Conservation (phyloP, 192 early-diverging fungal genomes). For the Borealophlyctis nickersoniae region DNA sequence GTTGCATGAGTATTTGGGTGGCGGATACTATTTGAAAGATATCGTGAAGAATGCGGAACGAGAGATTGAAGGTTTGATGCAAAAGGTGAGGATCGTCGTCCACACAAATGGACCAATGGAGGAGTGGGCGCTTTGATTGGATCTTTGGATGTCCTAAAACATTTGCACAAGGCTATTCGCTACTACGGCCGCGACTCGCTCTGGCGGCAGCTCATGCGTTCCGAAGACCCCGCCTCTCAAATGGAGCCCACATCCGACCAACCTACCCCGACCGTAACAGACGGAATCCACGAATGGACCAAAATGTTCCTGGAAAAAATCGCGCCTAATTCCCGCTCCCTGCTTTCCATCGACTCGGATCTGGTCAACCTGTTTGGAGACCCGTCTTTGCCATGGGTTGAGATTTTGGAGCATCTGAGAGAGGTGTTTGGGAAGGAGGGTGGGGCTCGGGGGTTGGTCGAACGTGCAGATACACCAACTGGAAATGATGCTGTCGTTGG, state of each 20-base stretch:
- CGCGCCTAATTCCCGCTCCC: conserved; percentile 33
- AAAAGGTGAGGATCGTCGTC: conserved; percentile 31
- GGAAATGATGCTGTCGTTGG: conserved; percentile 5
- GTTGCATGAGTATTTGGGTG: conserved; percentile 43
- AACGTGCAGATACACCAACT: no score
- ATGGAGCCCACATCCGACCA: background rate
- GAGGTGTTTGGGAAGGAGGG: conserved; percentile 5
- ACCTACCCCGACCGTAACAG: conserved; percentile 11
- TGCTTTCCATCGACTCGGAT: conserved; percentile 35
- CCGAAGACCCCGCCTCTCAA: conserved; percentile 30
- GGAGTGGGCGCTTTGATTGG: no score
- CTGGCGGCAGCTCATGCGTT: conserved; percentile 39
- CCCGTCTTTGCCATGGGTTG: conserved; percentile 33
- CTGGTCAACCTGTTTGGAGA: conserved; percentile 36
- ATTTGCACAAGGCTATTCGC: conserved; percentile 35
- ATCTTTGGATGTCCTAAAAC: no score
- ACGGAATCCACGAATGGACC: conserved; percentile 47
- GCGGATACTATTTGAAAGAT: conserved; percentile 51
- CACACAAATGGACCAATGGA: no score
- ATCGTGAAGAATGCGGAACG: conserved; percentile 42
- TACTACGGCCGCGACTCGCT: conserved; percentile 50
- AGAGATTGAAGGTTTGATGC: conserved; percentile 41
- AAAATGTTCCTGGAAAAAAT: conserved; percentile 55
- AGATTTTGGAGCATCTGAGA: conserved; percentile 33
- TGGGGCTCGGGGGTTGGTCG: conserved; percentile 18